A percentile compares a stretch with the other conserved stretches of the same genome.
phyloP scores from a whole-genome alignment of 257 asterid species.

The Mitragyna speciosa region DNA sequence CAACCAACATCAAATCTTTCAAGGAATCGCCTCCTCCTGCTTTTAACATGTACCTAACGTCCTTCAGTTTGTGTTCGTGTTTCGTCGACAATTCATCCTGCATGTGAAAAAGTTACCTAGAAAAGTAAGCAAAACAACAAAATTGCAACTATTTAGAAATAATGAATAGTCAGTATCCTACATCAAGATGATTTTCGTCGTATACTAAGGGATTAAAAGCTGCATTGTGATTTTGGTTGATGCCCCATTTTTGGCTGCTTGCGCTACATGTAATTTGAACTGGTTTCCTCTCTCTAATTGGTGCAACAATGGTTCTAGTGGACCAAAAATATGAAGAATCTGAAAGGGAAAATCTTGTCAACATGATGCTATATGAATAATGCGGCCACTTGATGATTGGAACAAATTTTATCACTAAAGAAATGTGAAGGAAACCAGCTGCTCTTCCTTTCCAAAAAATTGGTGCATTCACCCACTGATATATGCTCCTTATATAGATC shows the following conservation, averaged over 20 bases:
- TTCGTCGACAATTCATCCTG: conserved; percentile 28
- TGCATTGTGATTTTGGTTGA: neutral
- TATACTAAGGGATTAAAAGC: neutral
- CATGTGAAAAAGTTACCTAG: neutral
- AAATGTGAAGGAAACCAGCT: neutral
- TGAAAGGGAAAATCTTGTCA: neutral
- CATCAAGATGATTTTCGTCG: neutral
- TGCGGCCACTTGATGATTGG: neutral
- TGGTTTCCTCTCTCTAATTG: neutral
- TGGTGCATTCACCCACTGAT: too few species aligned
- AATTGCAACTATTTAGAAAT: neutral
- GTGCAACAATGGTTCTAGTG: neutral
- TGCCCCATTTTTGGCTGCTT: neutral
- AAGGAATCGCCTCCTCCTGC: conserved; percentile 16
- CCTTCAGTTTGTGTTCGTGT: conserved; percentile 14
- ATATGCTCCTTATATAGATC: neutral
- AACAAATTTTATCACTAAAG: neutral
- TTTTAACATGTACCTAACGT: conserved; percentile 17
- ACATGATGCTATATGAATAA: conserved; percentile 4
- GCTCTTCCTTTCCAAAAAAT: too few species aligned
- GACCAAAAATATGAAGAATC: neutral
- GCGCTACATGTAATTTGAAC: neutral
- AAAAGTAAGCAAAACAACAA: neutral
- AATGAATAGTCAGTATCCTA: neutral
- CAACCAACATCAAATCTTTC: conserved; percentile 27